phyloP scores from a whole-genome alignment of 2,329 filamentous ascomycete genomes.

The Diaporthe caulivora region DNA sequence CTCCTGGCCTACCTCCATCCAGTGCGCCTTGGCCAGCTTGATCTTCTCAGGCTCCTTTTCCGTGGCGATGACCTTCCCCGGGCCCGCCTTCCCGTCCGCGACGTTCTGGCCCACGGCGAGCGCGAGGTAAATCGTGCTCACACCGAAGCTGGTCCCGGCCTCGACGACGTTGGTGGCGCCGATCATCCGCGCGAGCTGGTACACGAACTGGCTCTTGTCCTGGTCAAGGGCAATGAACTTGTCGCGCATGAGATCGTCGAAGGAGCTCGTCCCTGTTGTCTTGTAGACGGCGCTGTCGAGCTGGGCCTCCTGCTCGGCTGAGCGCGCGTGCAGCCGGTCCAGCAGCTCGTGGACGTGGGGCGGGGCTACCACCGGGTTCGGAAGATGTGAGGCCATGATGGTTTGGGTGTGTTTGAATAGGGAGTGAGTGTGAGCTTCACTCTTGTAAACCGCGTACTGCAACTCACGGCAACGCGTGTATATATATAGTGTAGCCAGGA shows the following conservation, averaged over 20 bases:
- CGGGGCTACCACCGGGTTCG: conserved; percentile 20
- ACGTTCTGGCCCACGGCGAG: conserved; percentile 38
- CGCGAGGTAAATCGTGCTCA: conserved; percentile 41
- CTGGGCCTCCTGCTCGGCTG: conserved; percentile 22
- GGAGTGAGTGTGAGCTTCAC: not conserved
- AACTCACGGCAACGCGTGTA: not conserved
- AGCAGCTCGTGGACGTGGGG: conserved; percentile 30
- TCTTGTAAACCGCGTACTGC: too few relatives aligned
- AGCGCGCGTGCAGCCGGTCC: conserved; percentile 25
- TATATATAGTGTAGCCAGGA: not conserved
- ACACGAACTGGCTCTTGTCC: conserved; percentile 58
- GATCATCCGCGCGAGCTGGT: conserved; percentile 52
- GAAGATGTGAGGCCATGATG: not conserved
- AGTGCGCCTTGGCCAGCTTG: conserved; percentile 44
- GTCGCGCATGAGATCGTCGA: conserved; percentile 45
- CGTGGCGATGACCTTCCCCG: conserved; percentile 37
- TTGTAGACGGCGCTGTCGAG: conserved; percentile 25
- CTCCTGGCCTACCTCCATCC: conserved; percentile 49
- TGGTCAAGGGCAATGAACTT: conserved; percentile 61
- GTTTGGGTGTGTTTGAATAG: not conserved
- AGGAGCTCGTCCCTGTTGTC: not conserved
- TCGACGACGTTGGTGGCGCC: conserved; percentile 38
- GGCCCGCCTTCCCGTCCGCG: not conserved
- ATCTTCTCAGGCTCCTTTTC: conserved; percentile 39
- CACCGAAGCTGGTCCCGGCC: conserved; percentile 39